Evolutionary conservation across 2,329 filamentous ascomycete species (phyloP), one percentile per base, ranked within the genome.

Genomic region (Madurella fahalii): DNA sequence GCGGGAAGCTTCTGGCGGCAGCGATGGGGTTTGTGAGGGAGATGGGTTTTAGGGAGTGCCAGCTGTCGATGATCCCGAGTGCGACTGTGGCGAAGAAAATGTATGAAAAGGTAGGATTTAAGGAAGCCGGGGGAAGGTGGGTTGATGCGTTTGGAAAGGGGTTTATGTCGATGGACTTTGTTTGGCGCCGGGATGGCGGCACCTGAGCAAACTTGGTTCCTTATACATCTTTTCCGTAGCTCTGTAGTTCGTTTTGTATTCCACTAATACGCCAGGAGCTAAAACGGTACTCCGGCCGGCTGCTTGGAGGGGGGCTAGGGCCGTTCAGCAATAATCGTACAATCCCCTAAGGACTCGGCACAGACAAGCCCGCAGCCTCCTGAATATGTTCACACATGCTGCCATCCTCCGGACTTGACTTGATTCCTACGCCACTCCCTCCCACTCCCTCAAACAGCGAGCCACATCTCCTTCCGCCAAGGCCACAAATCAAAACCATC

Each of bases 71-170:
- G 15, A 56, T 63, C 46, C 54, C 53, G n/a, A 44, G 32, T 2
- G 52, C 69, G 42, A 46, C 32, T 18, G 58, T 54, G 15, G 67
- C 67, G 2, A 61, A 60, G 34, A 53, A 49, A 25, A 43, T 69
- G 54, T 69, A 67, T 54, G 64, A 64, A 45, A 51, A 39, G 3
- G 55, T 42, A 1, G 68, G 66, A 3, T 69, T 68, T 49, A 40
- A 18, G 39, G 32, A 60, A n/a, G 54, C 42, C 2, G 40, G 54
- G 5, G 62, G 67, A 51, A n/a, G 11, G 3, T 55, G 51, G 52
- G 45, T n/a, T 13, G 58, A 54, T 2, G 45, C 48, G 5, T 65
- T 56, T 46, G 61, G 59, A 1, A 51, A 55, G 20, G 57, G 52
- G 13, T 11, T 56, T 12, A 51, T 34, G 50, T 41, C 46, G 31